Evolutionary conservation across 1,284 basidiomycete genomes (phyloP).

Genomic region (Ustilago curta): DNA sequence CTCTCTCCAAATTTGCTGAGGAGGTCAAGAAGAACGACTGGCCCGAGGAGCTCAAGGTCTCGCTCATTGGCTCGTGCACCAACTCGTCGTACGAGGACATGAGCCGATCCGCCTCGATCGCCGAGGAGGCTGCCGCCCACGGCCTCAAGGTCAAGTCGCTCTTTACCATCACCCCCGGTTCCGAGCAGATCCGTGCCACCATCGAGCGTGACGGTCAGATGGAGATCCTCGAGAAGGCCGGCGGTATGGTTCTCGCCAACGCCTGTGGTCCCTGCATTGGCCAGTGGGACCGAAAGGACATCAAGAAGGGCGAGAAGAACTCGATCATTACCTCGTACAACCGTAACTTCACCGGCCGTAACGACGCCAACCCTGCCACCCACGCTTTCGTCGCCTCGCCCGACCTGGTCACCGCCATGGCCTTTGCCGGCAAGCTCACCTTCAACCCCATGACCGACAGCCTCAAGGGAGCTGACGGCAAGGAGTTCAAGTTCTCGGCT

Average conservation of each 20-base stretch:
- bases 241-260: slow-evolving; percentile 95
- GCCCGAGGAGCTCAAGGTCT: slow-evolving; percentile 96
- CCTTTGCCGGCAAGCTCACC: slow-evolving; percentile 90
- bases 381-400: slow-evolving; percentile 99
- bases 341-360: slow-evolving; percentile 99
- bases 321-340: slow-evolving; percentile 97
- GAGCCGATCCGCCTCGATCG: slow-evolving; percentile 95
- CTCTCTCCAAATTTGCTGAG: slow-evolving; percentile 89
- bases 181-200: slow-evolving; percentile 97
- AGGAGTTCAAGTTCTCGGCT: slow-evolving; percentile 94
- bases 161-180: slow-evolving; percentile 98
- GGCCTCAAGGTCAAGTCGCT: slow-evolving; percentile 90
- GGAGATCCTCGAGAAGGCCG: slow-evolving; percentile 83
- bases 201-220: slow-evolving; percentile 97
- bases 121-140: slow-evolving; percentile 85
- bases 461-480: slow-evolving; percentile 90
- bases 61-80: slow-evolving; percentile 98
- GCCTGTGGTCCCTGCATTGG: slow-evolving; percentile 99
- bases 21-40: slow-evolving; percentile 95
- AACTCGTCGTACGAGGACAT: slow-evolving; percentile 99
- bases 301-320: slow-evolving; percentile 96
- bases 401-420: slow-evolving; percentile 96
- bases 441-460: slow-evolving; percentile 97
- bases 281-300: slow-evolving; percentile 97
- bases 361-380: slow-evolving; percentile 98